Evolutionary conservation across 1,284 basidiomycete species (phyloP).

Genomic region (Cutaneotrichosporon spelunceum): DNA sequence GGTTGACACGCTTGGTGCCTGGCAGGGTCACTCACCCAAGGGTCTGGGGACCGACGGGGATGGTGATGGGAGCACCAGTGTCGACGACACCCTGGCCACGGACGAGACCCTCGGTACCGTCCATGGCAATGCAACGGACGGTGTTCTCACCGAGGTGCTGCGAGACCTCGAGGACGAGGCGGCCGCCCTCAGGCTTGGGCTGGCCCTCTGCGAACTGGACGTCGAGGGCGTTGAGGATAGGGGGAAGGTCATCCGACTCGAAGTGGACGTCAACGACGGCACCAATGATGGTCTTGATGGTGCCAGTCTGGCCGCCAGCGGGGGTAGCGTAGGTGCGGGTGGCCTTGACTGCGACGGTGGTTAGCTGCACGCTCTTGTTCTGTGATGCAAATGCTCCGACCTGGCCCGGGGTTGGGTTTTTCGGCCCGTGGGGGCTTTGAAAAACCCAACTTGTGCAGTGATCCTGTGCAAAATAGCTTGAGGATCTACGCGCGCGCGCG

Average conservation of each 20-base stretch:
- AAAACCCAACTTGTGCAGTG: slow-evolving; percentile 12
- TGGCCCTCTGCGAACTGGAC: slow-evolving; percentile 70
- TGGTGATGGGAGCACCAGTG: slow-evolving; percentile 91
- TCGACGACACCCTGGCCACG: slow-evolving; percentile 96
- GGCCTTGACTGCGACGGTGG: slow-evolving; percentile 26
- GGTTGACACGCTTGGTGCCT: not conserved
- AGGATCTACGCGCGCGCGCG: not conserved
- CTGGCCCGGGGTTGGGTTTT: not conserved
- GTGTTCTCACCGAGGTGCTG: slow-evolving; percentile 98
- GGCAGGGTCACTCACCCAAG: slow-evolving; percentile 59
- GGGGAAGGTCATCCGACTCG: slow-evolving; percentile 82
- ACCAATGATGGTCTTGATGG: slow-evolving; percentile 93
- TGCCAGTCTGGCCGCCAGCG: slow-evolving; percentile 65
- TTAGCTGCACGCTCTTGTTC: slow-evolving; percentile 12
- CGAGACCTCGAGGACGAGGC: slow-evolving; percentile 93
- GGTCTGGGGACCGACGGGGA: slow-evolving; percentile 89
- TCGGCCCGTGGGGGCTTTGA: not conserved
- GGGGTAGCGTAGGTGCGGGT: slow-evolving; percentile 87
- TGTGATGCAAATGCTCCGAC: not conserved
- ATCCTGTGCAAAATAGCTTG: not conserved
- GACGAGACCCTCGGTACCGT: slow-evolving; percentile 99
- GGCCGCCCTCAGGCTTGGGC: slow-evolving; percentile 61
- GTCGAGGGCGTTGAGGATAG: slow-evolving; percentile 97
- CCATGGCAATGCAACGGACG: slow-evolving; percentile 95
- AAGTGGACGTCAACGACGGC: slow-evolving; percentile 99